phyloP scores from a whole-genome alignment of 257 asterid species.

The Buddleja alternifolia region DNA sequence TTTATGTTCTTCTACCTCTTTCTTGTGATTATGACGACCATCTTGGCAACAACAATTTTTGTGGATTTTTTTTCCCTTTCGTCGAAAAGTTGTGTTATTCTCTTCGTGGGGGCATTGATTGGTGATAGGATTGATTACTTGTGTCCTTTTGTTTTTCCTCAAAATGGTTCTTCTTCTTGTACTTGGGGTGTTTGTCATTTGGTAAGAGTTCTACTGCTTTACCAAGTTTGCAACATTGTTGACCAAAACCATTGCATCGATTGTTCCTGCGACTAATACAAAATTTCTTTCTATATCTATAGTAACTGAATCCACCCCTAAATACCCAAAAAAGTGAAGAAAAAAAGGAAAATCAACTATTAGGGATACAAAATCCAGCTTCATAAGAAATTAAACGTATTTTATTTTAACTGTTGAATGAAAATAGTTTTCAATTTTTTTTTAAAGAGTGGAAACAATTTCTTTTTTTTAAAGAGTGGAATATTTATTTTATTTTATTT shows the following conservation, averaged over 20 bases:
- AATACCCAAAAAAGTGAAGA: not conserved
- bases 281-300: conserved; percentile 27
- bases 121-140: not conserved
- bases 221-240: conserved; percentile 24
- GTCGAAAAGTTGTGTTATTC: not conserved
- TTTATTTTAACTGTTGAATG: no score
- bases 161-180: not conserved
- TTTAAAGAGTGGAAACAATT: no score
- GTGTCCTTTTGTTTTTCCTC: not conserved
- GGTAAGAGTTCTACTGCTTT: conserved; percentile 31
- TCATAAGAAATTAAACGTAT: no score
- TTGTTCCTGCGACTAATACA: conserved; percentile 27
- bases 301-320: conserved; percentile 32
- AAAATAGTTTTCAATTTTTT: no score
- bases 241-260: conserved; percentile 27
- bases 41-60: conserved; percentile 23
- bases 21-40: conserved; percentile 1
- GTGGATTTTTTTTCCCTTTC: conserved; percentile 6
- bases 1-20: conserved; percentile 33
- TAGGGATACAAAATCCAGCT: not conserved
- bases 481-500: no score
- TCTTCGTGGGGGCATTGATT: no score
- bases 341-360: no score
- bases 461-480: no score
- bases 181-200: not conserved